These are phyloP conservation scores for Nakazawaea ernobii DNA, from an alignment of 805 yeast genomes.

Conservation along the genomic window DNA sequence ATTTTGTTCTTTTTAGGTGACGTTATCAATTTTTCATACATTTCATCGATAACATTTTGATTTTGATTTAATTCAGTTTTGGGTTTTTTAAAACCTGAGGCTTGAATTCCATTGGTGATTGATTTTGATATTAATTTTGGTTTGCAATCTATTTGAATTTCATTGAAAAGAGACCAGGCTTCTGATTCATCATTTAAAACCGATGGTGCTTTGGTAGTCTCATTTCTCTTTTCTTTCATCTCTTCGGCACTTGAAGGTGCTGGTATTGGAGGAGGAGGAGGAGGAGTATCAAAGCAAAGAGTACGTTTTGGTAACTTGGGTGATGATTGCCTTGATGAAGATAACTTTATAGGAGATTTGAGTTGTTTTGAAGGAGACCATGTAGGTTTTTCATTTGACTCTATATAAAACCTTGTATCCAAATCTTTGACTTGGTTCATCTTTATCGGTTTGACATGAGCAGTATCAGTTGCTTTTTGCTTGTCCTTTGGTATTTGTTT, in stretches of 20 bases:
- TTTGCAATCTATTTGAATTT: not conserved
- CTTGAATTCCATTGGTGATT: no score
- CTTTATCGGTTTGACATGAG: not conserved
- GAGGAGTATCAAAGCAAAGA: not conserved
- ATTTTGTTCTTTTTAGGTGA: constrained; percentile 9
- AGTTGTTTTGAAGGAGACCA: not conserved
- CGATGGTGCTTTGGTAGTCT: not conserved
- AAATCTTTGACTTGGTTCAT: not conserved
- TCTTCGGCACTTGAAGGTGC: no score
- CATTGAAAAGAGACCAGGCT: not conserved
- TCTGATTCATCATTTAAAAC: not conserved
- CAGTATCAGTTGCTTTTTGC: not conserved
- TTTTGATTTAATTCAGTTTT: not conserved
- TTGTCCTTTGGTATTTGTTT: not conserved
- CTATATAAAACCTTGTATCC: not conserved
- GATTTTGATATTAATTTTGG: not conserved
- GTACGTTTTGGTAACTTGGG: not conserved
- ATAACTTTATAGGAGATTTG: not conserved
- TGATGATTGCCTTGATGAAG: not conserved
- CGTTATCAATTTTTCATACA: constrained; percentile 15
- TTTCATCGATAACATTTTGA: not conserved
- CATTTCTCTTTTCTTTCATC: not conserved
- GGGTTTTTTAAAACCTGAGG: no score
- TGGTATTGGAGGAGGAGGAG: no score
- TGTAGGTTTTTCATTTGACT: not conserved